phyloP scores from a whole-genome alignment of 139 green algal genomes.

The Klebsormidium nitens region DNA sequence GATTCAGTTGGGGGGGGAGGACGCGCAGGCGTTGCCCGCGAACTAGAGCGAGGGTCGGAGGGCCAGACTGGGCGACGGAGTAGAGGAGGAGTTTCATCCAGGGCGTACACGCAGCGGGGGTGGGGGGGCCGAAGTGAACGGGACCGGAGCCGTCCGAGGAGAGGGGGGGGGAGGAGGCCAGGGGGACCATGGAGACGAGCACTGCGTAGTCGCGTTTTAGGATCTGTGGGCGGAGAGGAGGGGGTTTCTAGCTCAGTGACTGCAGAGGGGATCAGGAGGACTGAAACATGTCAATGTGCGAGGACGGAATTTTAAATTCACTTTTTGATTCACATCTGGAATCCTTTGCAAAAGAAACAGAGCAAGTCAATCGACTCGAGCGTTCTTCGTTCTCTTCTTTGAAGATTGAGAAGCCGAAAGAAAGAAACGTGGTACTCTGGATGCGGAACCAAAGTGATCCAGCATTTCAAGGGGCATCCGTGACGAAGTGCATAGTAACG shows the following conservation, averaged over 20 bases:
- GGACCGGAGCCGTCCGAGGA: slow-evolving; percentile 18
- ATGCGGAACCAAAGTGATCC: no score
- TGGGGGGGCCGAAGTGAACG: slow-evolving; percentile 30
- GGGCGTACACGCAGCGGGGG: slow-evolving; percentile 18
- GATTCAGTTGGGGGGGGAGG: slow-evolving; percentile 21
- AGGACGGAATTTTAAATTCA: neutral
- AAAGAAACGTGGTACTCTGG: no score
- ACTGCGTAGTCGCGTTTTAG: slow-evolving; percentile 25
- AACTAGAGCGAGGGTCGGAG: slow-evolving; percentile 31
- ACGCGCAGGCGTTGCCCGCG: slow-evolving; percentile 27
- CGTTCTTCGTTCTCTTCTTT: neutral
- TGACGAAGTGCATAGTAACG: no score
- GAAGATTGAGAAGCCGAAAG: no score
- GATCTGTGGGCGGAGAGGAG: neutral
- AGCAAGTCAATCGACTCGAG: neutral
- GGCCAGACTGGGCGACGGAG: slow-evolving; percentile 2
- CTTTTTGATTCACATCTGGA: neutral
- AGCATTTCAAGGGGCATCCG: no score
- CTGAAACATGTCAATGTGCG: neutral
- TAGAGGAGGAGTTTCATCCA: slow-evolving; percentile 44
- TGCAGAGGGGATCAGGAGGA: neutral
- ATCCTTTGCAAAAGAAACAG: neutral
- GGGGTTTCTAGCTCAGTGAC: neutral
- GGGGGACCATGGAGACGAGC: slow-evolving; percentile 30
- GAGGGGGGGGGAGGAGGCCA: neutral